phyloP scores from a whole-genome alignment of 768 basidiomycete genomes.

The Rhizopogon rudus region DNA sequence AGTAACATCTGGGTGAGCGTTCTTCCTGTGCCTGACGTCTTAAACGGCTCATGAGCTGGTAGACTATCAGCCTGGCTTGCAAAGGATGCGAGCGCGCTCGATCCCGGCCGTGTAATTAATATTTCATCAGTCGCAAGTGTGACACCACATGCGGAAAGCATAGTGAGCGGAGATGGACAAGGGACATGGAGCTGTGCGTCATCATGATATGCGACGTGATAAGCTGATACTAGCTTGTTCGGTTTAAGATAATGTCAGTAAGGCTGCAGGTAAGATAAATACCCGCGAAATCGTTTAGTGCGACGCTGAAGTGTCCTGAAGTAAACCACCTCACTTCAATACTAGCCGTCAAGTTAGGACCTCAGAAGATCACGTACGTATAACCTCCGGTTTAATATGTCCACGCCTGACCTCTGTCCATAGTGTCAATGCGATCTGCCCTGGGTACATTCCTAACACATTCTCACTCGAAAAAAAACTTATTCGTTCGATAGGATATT shows the following conservation, averaged over 20 bases:
- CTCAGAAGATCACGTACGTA: conserved; percentile 60
- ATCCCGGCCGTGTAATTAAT: conserved; percentile 78
- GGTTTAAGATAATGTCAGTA: conserved; percentile 66
- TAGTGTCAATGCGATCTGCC: conserved; percentile 81
- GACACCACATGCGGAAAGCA: conserved; percentile 41
- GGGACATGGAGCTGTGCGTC: conserved; percentile 80
- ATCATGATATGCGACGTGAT: not conserved
- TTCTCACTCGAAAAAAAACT: not conserved
- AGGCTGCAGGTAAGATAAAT: conserved; percentile 57
- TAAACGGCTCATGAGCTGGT: not conserved
- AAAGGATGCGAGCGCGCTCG: conserved; percentile 56
- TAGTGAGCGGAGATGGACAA: conserved; percentile 46
- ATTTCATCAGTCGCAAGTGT: conserved; percentile 70
- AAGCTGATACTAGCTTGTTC: not conserved
- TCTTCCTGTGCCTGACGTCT: not conserved
- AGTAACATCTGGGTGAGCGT: conserved; percentile 42
- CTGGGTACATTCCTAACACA: conserved; percentile 47
- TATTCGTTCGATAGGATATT: conserved; percentile 44
- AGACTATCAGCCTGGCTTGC: conserved; percentile 45
- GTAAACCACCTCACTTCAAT: conserved; percentile 77
- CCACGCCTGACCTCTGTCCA: not conserved
- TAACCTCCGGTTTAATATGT: not conserved
- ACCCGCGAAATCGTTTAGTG: not conserved
- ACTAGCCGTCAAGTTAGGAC: conserved; percentile 62
- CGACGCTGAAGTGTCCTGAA: conserved; percentile 11